These are phyloP conservation scores for Juglanconis sp. DNA, from an alignment of 2,329 filamentous ascomycete species.

Conservation along the genomic window DNA sequence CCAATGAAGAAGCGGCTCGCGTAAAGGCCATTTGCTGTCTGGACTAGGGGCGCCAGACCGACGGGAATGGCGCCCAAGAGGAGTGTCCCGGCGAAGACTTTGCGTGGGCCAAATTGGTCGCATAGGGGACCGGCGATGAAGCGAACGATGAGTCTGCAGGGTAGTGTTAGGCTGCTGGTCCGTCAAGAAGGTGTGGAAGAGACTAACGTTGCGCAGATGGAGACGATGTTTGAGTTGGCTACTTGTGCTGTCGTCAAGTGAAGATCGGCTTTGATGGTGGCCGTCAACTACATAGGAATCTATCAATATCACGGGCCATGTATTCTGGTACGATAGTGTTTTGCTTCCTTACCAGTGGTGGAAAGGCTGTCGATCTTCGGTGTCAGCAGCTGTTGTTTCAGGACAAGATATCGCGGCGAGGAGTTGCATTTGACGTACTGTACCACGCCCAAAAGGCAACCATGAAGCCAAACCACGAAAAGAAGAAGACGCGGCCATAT, in stretches of 20 bases:
- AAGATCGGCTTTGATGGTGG: slow-evolving; percentile 78
- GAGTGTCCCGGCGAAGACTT: slow-evolving; percentile 75
- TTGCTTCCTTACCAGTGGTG: slow-evolving; percentile 62
- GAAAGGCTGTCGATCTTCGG: slow-evolving; percentile 56
- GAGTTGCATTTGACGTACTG: slow-evolving; percentile 17
- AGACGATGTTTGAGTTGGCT: slow-evolving; percentile 87
- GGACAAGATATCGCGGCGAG: neutral
- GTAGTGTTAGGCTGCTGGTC: neutral
- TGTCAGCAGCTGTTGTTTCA: neutral
- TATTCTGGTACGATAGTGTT: neutral
- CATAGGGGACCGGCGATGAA: slow-evolving; percentile 79
- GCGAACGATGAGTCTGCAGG: slow-evolving; percentile 64
- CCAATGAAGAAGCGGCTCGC: slow-evolving; percentile 76
- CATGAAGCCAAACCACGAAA: slow-evolving; percentile 84
- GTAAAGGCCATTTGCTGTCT: slow-evolving; percentile 65
- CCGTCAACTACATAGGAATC: slow-evolving; percentile 48
- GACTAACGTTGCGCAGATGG: slow-evolving; percentile 64
- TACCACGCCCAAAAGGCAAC: slow-evolving; percentile 91
- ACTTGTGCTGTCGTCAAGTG: slow-evolving; percentile 67
- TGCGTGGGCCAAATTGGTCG: slow-evolving; percentile 77
- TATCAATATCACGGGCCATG: neutral
- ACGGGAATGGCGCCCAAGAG: slow-evolving; percentile 76
- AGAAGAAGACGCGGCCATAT: slow-evolving; percentile 87
- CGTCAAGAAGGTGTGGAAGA: neutral
- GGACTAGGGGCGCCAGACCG: slow-evolving; percentile 75